Conservation (phyloP, 306 rosid genomes). For the Echinosophora koreensis region DNA sequence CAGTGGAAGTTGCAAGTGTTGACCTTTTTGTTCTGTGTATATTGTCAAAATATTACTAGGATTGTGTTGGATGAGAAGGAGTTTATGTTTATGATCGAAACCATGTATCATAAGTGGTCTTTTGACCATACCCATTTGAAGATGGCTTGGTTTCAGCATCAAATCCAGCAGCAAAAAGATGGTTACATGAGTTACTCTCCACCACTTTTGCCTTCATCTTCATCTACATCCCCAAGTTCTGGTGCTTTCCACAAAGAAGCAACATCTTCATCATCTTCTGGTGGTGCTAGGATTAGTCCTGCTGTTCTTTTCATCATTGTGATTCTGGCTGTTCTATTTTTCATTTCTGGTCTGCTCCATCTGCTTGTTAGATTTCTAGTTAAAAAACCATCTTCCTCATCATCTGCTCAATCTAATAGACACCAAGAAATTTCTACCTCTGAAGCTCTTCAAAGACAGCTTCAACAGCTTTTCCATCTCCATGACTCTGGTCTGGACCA, state of each 20-base stretch:
- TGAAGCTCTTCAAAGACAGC: slow-evolving; percentile 95
- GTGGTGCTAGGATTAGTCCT: slow-evolving; percentile 84
- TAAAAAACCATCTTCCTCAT: slow-evolving; percentile 78
- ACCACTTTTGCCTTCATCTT: slow-evolving; percentile 34
- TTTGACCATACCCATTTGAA: slow-evolving; percentile 73
- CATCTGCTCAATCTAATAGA: slow-evolving; percentile 68
- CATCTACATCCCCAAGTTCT: too few species aligned
- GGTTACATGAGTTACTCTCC: slow-evolving; percentile 74
- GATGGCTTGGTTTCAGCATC: slow-evolving; percentile 76
- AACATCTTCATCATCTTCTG: slow-evolving; percentile 64
- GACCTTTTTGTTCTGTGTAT: slow-evolving; percentile 30
- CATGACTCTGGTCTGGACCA: slow-evolving; percentile 98
- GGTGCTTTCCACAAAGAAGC: too few species aligned
- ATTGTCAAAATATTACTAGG: slow-evolving; percentile 49
- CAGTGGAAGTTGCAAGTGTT: too few species aligned
- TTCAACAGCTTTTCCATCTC: slow-evolving; percentile 93
- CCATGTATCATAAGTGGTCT: slow-evolving; percentile 53
- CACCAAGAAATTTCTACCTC: slow-evolving; percentile 78
- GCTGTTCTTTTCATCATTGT: slow-evolving; percentile 96
- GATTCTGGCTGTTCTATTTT: slow-evolving; percentile 87
- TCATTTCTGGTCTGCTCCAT: slow-evolving; percentile 95
- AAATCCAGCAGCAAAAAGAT: slow-evolving; percentile 70
- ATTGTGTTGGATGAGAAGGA: slow-evolving; percentile 50
- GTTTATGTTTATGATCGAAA: slow-evolving; percentile 52
- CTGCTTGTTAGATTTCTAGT: slow-evolving; percentile 92